Evolutionary conservation across 306 rosid species (phyloP).

Genomic region (Citrullus amarus): DNA sequence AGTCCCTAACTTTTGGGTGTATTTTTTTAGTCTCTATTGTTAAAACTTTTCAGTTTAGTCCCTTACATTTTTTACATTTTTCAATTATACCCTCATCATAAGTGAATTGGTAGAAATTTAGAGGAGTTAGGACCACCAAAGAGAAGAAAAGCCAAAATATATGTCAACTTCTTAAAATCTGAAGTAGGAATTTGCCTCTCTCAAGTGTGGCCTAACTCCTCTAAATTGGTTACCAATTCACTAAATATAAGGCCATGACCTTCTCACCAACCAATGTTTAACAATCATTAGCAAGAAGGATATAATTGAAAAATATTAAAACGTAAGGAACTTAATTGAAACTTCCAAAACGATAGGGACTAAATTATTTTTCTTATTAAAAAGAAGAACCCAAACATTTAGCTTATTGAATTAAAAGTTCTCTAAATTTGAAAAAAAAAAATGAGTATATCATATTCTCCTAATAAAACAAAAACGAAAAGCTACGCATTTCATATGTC

Average conservation of each 20-base stretch:
- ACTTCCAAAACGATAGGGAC: not conserved
- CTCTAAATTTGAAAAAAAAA: not conserved
- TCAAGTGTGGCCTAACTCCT: not conserved
- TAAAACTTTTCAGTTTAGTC: not conserved
- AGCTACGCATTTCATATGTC: not conserved
- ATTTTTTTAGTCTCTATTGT: not conserved
- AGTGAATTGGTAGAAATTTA: not conserved
- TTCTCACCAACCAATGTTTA: not conserved
- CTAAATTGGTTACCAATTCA: not conserved
- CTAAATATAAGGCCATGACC: not conserved
- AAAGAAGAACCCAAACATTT: not conserved
- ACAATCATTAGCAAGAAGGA: not conserved
- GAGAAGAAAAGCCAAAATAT: not conserved
- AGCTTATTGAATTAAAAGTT: not conserved
- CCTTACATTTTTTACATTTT: not conserved
- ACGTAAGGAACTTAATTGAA: too few species aligned
- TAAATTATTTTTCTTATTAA: not conserved
- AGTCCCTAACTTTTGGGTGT: not conserved
- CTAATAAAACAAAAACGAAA: not conserved
- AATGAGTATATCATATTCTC: not conserved
- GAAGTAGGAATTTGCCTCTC: not conserved
- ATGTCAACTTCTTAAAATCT: not conserved
- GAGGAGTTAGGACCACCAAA: not conserved
- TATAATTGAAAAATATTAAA: not conserved
- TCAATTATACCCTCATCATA: not conserved